These are phyloP conservation scores for Fusarium buxicola DNA, from an alignment of 2,329 filamentous ascomycete genomes.

Conservation along the genomic window DNA sequence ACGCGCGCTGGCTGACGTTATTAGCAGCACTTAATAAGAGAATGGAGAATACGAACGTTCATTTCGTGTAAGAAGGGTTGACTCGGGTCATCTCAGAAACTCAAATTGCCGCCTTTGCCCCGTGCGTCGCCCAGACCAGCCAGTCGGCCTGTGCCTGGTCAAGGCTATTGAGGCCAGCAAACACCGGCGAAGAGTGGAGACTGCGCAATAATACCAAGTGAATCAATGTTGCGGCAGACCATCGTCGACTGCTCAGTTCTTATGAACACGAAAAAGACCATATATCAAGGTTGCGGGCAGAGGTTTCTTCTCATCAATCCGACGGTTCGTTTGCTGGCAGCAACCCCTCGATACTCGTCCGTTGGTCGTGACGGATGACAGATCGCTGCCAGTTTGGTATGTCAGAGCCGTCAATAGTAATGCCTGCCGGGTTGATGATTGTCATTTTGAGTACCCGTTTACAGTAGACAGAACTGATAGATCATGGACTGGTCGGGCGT, in stretches of 20 bases:
- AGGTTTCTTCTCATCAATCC: background rate
- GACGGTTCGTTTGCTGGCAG: background rate
- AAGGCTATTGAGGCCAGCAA: conserved; percentile 6
- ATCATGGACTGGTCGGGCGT: conserved; percentile 23
- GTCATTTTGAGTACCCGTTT: background rate
- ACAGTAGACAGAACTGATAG: conserved; percentile 30
- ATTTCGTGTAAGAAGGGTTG: conserved; percentile 21
- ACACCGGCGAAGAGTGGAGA: conserved; percentile 8
- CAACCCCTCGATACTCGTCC: background rate
- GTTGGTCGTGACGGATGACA: background rate
- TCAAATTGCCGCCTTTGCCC: conserved; percentile 4
- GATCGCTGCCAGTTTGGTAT: conserved; percentile 9
- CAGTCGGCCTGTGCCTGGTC: background rate
- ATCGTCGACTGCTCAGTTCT: background rate
- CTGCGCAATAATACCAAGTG: conserved; percentile 1
- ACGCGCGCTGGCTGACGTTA: background rate
- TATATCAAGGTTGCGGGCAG: background rate
- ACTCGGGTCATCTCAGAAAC: conserved; percentile 13
- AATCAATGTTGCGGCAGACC: background rate
- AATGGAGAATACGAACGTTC: conserved; percentile 12
- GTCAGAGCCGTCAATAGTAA: conserved; percentile 11
- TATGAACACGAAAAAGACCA: background rate
- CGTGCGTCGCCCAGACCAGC: background rate
- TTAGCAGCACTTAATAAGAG: background rate
- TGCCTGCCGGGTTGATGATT: conserved; percentile 6